Evolutionary conservation across 2,329 filamentous ascomycete species (phyloP).

Genomic region (Corniculantispora saksenae): DNA sequence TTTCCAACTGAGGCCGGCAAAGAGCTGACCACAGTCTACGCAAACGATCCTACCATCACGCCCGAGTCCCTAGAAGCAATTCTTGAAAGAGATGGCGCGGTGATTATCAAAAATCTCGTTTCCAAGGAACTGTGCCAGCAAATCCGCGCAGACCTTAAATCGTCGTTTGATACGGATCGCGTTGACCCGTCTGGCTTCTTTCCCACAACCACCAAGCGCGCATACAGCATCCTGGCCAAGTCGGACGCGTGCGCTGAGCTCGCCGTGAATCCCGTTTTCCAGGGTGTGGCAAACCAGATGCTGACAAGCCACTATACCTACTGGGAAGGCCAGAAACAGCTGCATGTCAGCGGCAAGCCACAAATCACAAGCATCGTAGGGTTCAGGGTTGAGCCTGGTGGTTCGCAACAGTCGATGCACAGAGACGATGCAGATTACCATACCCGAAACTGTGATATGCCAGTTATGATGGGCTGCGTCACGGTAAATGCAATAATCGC

Average conservation of each 20-base stretch:
- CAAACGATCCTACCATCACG: slow-evolving; percentile 25
- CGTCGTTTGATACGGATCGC: slow-evolving; percentile 38
- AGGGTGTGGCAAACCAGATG: slow-evolving; percentile 35
- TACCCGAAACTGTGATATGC: slow-evolving; percentile 34
- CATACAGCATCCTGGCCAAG: slow-evolving; percentile 38
- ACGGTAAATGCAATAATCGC: slow-evolving; percentile 21
- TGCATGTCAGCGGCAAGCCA: slow-evolving; percentile 37
- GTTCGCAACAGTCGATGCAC: slow-evolving; percentile 40
- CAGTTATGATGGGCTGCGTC: slow-evolving; percentile 41
- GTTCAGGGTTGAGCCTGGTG: slow-evolving; percentile 42
- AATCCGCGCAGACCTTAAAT: slow-evolving; percentile 39
- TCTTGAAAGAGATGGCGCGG: slow-evolving; percentile 35
- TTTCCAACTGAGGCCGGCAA: slow-evolving; percentile 29
- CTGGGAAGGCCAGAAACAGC: slow-evolving; percentile 36
- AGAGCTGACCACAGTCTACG: slow-evolving; percentile 23
- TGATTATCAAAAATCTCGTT: slow-evolving; percentile 40
- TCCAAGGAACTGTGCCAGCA: slow-evolving; percentile 32
- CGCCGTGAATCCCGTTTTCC: slow-evolving; percentile 36
- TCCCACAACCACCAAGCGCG: slow-evolving; percentile 40
- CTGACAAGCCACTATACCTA: slow-evolving; percentile 38
- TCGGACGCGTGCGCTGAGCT: slow-evolving; percentile 42
- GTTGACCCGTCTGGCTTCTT: slow-evolving; percentile 42
- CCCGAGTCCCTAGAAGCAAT: slow-evolving; percentile 25
- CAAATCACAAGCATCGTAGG: slow-evolving; percentile 39
- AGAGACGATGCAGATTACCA: slow-evolving; percentile 36